Conservation (phyloP, 1,284 basidiomycete genomes). For the Neotropicomus parvogracilis region DNA sequence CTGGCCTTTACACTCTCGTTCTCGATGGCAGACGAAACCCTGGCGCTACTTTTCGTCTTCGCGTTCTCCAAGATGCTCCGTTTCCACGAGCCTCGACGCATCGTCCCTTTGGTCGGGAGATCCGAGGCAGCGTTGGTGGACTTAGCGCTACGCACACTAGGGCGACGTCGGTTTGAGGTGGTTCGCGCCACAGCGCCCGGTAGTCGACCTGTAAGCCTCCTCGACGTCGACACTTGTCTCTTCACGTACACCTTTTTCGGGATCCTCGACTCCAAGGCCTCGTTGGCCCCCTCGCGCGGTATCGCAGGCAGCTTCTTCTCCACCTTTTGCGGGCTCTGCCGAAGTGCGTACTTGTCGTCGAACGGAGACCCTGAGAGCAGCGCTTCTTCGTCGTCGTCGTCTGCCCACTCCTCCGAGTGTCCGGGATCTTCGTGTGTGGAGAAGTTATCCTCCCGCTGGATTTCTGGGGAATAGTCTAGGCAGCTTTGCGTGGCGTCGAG, state of each 20-base stretch:
- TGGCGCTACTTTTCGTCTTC: slow-evolving; percentile 12
- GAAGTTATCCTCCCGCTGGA: background rate
- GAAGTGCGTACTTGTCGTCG: slow-evolving; percentile 25
- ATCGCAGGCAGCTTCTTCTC: slow-evolving; percentile 21
- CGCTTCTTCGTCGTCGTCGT: slow-evolving; percentile 28
- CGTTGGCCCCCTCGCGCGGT: slow-evolving; percentile 1
- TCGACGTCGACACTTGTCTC: slow-evolving; percentile 18
- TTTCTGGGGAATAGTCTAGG: slow-evolving; percentile 28
- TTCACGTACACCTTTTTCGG: slow-evolving; percentile 18
- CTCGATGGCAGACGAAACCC: slow-evolving; percentile 13
- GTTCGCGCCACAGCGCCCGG: slow-evolving; percentile 1
- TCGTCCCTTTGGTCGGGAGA: slow-evolving; percentile 19
- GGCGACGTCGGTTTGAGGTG: slow-evolving; percentile 13
- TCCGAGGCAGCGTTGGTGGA: background rate
- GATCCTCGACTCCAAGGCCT: slow-evolving; percentile 17
- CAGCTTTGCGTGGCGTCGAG: slow-evolving; percentile 23
- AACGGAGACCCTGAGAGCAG: slow-evolving; percentile 23
- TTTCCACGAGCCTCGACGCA: slow-evolving; percentile 29
- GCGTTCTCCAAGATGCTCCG: slow-evolving; percentile 20
- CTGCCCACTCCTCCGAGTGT: slow-evolving; percentile 22
- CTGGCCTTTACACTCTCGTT: slow-evolving; percentile 12
- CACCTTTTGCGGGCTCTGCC: slow-evolving; percentile 1
- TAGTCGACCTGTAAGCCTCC: slow-evolving; percentile 2
- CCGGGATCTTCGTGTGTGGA: slow-evolving; percentile 8
- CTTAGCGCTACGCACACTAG: slow-evolving; percentile 20